Evolutionary conservation across 202 grass and related monocot species (phyloP), one percentile per base, ranked within the genome.

Genomic region (Carex arenaria): DNA sequence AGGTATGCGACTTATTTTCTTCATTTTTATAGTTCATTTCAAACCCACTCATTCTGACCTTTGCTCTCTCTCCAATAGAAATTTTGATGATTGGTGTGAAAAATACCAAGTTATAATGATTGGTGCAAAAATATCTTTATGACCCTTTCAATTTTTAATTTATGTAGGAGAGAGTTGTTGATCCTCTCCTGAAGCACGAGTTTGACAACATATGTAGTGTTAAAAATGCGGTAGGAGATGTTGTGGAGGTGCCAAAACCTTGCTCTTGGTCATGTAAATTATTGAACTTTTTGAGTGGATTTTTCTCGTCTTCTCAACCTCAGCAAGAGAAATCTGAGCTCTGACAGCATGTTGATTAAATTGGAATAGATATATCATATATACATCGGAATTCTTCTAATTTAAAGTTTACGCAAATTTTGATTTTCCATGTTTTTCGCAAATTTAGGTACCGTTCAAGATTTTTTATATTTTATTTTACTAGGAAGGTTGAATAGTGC

Each of bases 111-210:
- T 53, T 8, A 11, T 74, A 42, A 45, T 43, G 22, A 79, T 67
- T 36, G 23, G 3, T 52, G n/a, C 42, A 30, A 68, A 56, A 79
- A 69, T 7, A 1, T 18, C 13, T 74, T 38, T 70, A 23, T 77
- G 6, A 32, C 30, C 38, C 10, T 76, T 76, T 49, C 6, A 14
- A 67, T 63, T 51, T 70, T 64, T 64, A 30, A 82, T 19, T 64
- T 10, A 6, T 84, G 56, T 84, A 99, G 96, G 91, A 93, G 34
- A 89, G 73, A 83, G 87, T 95, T 78, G 93, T 92, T 1, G 67
- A 90, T 69, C 91, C 93, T 2, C 96, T 93, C 80, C 43, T 95
- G 83, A 87, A 95, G 78, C 93, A 99, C 42, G 88, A 95, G 76
- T 99, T 87, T 40, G 4, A 92, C 55, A 76, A 62, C 52, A 70